Evolutionary conservation across 371 early-diverging fungal species (phyloP), one percentile per base, ranked within the genome.

Genomic region (Zopfochytrium polystomum): DNA sequence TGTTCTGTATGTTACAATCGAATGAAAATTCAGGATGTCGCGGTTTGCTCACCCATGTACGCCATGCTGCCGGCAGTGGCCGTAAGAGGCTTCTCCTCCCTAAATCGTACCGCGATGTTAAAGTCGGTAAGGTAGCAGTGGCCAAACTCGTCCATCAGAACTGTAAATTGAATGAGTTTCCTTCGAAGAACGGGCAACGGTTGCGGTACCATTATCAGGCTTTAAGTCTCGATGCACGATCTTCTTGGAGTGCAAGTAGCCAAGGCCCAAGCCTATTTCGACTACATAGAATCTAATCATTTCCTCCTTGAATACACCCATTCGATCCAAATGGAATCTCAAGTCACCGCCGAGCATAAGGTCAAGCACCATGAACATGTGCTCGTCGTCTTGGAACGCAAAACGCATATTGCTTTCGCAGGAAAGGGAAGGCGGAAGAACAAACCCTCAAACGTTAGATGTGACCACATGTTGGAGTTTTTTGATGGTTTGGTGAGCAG

Each of bases 391-490:
- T 99, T 99, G 99, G 70, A 98, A 98, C 71, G 96, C 95, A 58
- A 99, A 88, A 58, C 95, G 93, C n/a, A n/a, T n/a, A n/a, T n/a
- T n/a, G n/a, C n/a, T n/a, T n/a, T n/a, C n/a, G n/a, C n/a, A n/a
- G 0, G 99, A 99, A 6, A n/a, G n/a, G n/a, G 99, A 60, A 98
- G 85, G 0, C 95, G 92, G 22, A 90, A 82, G 3, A 99, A 80
- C 98, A 98, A 99, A 68, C 95, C 93, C 75, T 99, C 99, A 79
- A 99, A 98, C 25, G 58, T 46, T n/a, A n/a, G n/a, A n/a, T n/a
- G n/a, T n/a, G n/a, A n/a, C n/a, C n/a, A n/a, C n/a, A n/a, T n/a
- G n/a, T n/a, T n/a, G n/a, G n/a, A n/a, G n/a, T n/a, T n/a, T n/a
- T n/a, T n/a, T n/a, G n/a, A n/a, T n/a, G n/a, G n/a, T n/a, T n/a